Evolutionary conservation across 495 filamentous ascomycete species (phyloP).

Genomic region (Tuber indicum): DNA sequence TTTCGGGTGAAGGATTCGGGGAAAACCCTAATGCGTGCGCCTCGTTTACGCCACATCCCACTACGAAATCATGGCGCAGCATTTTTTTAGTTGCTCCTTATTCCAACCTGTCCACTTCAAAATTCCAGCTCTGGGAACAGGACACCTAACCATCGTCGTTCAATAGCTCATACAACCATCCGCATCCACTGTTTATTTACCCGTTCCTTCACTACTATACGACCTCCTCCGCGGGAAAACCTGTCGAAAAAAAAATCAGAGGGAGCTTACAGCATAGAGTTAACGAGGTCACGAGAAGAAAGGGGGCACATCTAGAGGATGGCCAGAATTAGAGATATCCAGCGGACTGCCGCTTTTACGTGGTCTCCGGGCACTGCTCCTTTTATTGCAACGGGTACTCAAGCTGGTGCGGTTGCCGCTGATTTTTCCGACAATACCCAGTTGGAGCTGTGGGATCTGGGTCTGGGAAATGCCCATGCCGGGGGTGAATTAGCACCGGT

Average conservation of each 20-base stretch:
- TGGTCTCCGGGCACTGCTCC: conserved; percentile 80
- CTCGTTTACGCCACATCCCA: not conserved
- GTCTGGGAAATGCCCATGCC: conserved; percentile 63
- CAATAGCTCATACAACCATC: conserved; percentile 20
- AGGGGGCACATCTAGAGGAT: conserved; percentile 49
- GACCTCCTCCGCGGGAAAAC: conserved; percentile 13
- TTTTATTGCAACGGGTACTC: conserved; percentile 88
- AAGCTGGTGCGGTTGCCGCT: conserved; percentile 88
- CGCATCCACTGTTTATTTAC: conserved; percentile 9
- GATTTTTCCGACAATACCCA: conserved; percentile 97
- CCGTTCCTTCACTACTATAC: conserved; percentile 11
- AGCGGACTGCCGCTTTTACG: conserved; percentile 90
- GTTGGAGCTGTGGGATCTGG: conserved; percentile 93
- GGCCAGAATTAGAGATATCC: conserved; percentile 91
- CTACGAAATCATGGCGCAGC: conserved; percentile 23
- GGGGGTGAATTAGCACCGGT: conserved; percentile 77
- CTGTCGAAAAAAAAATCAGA: conserved; percentile 9
- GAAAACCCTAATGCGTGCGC: not conserved
- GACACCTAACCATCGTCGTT: conserved; percentile 33
- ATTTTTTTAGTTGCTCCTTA: conserved; percentile 22
- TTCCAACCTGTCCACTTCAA: conserved; percentile 34
- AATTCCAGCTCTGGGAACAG: conserved; percentile 17
- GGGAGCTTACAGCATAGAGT: not conserved
- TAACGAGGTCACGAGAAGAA: conserved; percentile 30
- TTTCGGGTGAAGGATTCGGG: not conserved